These are phyloP conservation scores for Coemansia sp. DNA, from an alignment of 192 early-diverging fungal species.

Conservation along the genomic window DNA sequence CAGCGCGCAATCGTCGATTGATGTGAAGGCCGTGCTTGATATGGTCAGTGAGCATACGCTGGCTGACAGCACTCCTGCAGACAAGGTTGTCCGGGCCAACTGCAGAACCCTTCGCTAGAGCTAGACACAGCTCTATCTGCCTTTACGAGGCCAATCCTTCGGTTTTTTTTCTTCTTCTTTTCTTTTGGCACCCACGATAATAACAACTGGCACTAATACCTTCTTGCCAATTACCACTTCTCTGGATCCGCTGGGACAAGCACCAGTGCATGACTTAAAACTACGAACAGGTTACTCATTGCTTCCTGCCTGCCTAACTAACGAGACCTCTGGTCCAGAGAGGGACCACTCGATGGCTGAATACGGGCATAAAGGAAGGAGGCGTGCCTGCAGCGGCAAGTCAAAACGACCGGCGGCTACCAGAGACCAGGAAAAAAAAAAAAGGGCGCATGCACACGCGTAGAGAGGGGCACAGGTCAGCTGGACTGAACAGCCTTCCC, in stretches of 20 bases:
- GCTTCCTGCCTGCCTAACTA: background rate
- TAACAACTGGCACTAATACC: background rate
- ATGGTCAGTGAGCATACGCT: slow-evolving; percentile 34
- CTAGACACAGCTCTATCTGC: no score
- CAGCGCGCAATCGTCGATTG: slow-evolving; percentile 76
- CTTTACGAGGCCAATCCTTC: background rate
- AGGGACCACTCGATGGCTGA: background rate
- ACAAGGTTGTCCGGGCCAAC: slow-evolving; percentile 47
- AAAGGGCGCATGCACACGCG: background rate
- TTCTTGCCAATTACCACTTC: background rate
- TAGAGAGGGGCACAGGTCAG: background rate
- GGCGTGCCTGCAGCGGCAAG: background rate
- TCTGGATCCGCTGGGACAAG: background rate
- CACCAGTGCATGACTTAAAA: background rate
- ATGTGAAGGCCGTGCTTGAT: slow-evolving; percentile 62
- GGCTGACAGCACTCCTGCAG: slow-evolving; percentile 42
- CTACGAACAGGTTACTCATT: background rate
- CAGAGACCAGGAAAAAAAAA: background rate
- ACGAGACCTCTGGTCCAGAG: background rate
- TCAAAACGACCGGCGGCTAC: background rate
- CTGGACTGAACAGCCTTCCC: slow-evolving; percentile 4
- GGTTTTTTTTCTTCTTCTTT: background rate
- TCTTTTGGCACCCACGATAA: background rate
- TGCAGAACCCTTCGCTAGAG: slow-evolving; percentile 45
- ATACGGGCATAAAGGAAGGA: background rate